Percentiles rank a stretch among this genome's conserved stretches.
phyloP scores from a whole-genome alignment of 1,139 yeast species.

The Suzukiozyma palmioleophila region DNA sequence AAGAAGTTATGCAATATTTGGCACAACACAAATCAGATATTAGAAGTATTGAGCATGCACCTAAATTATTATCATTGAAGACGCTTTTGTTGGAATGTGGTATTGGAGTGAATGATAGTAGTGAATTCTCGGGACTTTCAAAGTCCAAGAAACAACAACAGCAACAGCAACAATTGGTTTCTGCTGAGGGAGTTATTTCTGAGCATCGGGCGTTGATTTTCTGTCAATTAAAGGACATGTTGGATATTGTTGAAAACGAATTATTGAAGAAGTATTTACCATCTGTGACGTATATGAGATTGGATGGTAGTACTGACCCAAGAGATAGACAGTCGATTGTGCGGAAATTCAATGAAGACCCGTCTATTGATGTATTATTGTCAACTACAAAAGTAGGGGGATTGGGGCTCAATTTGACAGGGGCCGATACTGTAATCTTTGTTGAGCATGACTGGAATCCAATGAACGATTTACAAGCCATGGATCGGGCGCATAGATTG shows the following conservation, averaged over 20 bases:
- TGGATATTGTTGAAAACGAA: conserved; percentile 92
- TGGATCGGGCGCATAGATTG: conserved; percentile 98
- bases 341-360: conserved; percentile 89
- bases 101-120: conserved; percentile 61
- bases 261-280: conserved; percentile 82
- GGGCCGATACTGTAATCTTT: conserved; percentile 97
- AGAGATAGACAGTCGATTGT: conserved; percentile 90
- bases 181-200: conserved; percentile 73
- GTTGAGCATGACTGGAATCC: conserved; percentile 99
- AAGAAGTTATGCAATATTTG: conserved; percentile 59
- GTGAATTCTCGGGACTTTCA: conserved; percentile 29
- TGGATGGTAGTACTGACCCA: conserved; percentile 94
- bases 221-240: conserved; percentile 96
- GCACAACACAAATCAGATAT: conserved; percentile 55
- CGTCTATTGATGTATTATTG: conserved; percentile 88
- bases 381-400: conserved; percentile 98
- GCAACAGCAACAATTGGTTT: conserved; percentile 31
- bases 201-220: conserved; percentile 95
- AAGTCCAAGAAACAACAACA: conserved; percentile 25
- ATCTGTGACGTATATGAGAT: conserved; percentile 86
- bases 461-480: conserved; percentile 98
- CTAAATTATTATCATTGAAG: conserved; percentile 80
- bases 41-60: conserved; percentile 79
- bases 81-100: conserved; percentile 90
- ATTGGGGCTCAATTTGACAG: conserved; percentile 91